phyloP scores from a whole-genome alignment of 345 rosid genomes.

The Boechera divaricarpa region DNA sequence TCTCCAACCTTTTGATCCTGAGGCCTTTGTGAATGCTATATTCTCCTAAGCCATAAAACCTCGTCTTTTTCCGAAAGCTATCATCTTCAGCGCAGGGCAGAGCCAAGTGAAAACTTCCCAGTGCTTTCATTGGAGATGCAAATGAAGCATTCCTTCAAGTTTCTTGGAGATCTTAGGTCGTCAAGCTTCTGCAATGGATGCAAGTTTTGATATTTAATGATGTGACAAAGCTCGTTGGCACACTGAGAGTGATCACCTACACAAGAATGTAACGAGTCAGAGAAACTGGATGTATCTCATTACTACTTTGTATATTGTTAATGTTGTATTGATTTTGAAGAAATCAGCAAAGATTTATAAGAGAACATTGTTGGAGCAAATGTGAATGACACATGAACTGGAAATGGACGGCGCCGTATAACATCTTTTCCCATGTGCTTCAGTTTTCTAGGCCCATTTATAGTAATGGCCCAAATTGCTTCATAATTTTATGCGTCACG shows the following conservation, averaged over 20 bases:
- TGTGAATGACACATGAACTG: not conserved
- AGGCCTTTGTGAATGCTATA: constrained; percentile 82
- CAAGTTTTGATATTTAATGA: not conserved
- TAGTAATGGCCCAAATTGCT: not conserved
- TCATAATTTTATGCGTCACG: constrained; percentile 22
- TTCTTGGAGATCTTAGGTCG: constrained; percentile 27
- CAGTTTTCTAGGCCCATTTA: not conserved
- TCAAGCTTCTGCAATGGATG: constrained; percentile 19
- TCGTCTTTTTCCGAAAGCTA: not conserved
- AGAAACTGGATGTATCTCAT: constrained; percentile 6
- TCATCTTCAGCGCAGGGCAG: not conserved
- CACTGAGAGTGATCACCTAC: constrained; percentile 8
- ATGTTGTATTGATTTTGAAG: constrained; percentile 21
- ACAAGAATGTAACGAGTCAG: constrained; percentile 17
- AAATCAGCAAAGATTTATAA: not conserved
- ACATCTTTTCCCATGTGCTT: not conserved
- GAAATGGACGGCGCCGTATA: not conserved
- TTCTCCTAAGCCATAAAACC: constrained; percentile 56
- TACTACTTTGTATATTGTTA: constrained; percentile 15
- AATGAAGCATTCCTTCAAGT: constrained; percentile 23
- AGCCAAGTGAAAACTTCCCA: not conserved
- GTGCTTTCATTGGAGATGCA: not conserved
- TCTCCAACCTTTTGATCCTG: constrained; percentile 94
- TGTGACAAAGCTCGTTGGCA: constrained; percentile 13
- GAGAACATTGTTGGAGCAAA: not conserved